Base-by-base conservation (phyloP, 2,329 filamentous ascomycete genomes). In the Talaromyces rugulosus region DNA sequence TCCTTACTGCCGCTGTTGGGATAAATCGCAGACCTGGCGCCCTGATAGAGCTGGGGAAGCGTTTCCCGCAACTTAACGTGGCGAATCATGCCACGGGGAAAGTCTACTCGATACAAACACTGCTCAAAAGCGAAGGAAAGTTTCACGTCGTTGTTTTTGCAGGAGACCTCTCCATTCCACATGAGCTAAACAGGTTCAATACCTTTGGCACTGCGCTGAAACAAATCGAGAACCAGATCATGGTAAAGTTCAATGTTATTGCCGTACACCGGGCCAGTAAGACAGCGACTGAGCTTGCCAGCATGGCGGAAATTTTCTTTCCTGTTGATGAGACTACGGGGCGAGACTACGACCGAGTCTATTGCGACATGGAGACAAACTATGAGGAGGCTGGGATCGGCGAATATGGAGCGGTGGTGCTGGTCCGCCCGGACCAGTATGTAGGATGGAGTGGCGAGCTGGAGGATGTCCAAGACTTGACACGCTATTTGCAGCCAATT, bases 371-470 rank as follows among this genome's bases (percentile, higher is more conserved):
- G 34, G 30, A 42, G 2, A 34, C 34, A 5, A 56, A 5, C 31
- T 56, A 56, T n/a, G 54, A 56, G 34, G 54, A 56, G 30, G 33
- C 54, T 56, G 54, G 54, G 14, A 56, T 56, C 34, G 23, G 34
- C 23, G 34, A 34, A 18, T 14, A 33, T 56, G 54, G 54, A 56
- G 54, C n/a, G 54, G 23, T 56, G 1, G 54, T 56, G 14, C 30
- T 56, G 31, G 33, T 56, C 14, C 54, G 54, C 27, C 54, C 54
- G 12, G 54, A 56, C 34, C 54, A 56, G 54, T 56, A 56, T 56
- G 54, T 56, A 16, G 34, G 54, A 14, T 56, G 54, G 54, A 56
- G 16, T 23, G 54, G 54, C 23, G 54, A 34, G 6, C 54, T 56
- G 33, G 54, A 56, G 8, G 23, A 56, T 7, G 34, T 33, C 14